phyloP scores from a whole-genome alignment of 2,329 filamentous ascomycete species.

The Pleomassaria siparia region DNA sequence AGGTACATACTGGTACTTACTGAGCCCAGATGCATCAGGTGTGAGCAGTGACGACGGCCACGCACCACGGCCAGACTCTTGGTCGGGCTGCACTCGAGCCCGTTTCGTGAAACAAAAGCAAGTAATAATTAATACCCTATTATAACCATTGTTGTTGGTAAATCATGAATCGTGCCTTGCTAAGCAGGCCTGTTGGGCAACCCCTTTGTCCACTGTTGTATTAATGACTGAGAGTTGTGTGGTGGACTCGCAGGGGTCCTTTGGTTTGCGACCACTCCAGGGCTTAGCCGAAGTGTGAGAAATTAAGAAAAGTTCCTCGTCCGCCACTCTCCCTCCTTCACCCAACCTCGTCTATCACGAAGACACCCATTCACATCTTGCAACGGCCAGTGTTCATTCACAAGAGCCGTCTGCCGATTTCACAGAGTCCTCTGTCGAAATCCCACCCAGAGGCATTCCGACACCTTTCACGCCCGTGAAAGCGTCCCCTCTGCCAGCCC shows the following conservation, averaged over 20 bases:
- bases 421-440: conserved; percentile 43
- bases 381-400: conserved; percentile 32
- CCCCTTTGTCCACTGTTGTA: neutral
- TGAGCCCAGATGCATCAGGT: no score
- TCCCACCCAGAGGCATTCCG: conserved; percentile 34
- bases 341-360: conserved; percentile 38
- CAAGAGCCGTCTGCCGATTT: conserved; percentile 42
- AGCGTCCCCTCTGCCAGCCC: conserved; percentile 35
- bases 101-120: conserved; percentile 7
- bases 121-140: no score
- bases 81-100: neutral
- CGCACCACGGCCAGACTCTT: neutral
- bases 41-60: no score
- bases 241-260: neutral
- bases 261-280: conserved; percentile 1
- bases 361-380: conserved; percentile 31
- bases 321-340: conserved; percentile 17
- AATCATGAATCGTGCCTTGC: neutral
- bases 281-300: conserved; percentile 5
- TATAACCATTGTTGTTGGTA: no score
- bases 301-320: conserved; percentile 12
- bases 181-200: neutral
- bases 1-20: no score
- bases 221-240: neutral
- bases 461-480: conserved; percentile 36